Conservation (phyloP, 352 stramenopile species). For the Paralagenidium karlingii region DNA sequence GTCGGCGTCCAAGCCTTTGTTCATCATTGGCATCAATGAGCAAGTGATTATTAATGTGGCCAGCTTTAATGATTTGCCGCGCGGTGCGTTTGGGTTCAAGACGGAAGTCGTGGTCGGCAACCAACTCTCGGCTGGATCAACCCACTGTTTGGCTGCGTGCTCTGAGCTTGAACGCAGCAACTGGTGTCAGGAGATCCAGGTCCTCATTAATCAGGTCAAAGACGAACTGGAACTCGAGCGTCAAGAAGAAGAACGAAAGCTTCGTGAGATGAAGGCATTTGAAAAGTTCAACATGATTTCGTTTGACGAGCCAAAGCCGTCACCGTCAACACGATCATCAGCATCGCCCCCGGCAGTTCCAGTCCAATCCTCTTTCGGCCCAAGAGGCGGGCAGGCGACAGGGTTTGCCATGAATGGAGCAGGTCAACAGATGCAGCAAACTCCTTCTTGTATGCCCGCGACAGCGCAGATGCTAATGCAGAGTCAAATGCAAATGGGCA, state of each 20-base stretch:
- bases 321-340: conserved; percentile 9
- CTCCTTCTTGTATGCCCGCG: too few species aligned
- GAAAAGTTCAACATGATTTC: conserved; percentile 72
- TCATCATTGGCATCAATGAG: conserved; percentile 68
- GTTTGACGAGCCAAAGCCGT: conserved; percentile 30
- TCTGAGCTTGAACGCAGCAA: conserved; percentile 62
- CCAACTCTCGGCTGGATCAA: not conserved
- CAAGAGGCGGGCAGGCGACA: not conserved
- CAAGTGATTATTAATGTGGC: conserved; percentile 28
- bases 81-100: conserved; percentile 14
- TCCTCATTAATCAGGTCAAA: conserved; percentile 30
- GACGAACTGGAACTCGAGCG: conserved; percentile 40
- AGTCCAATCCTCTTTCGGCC: not conserved
- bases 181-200: conserved; percentile 69
- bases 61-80: conserved; percentile 30
- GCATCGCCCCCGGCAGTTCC: not conserved
- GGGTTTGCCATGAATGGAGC: too few species aligned
- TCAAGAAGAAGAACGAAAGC: conserved; percentile 35
- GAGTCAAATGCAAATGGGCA: conserved; percentile 3
- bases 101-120: conserved; percentile 2
- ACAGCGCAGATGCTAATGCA: conserved; percentile 1
- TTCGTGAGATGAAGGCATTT: conserved; percentile 41
- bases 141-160: conserved; percentile 16
- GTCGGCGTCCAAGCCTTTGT: conserved; percentile 35
- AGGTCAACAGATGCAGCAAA: too few species aligned